A percentile compares a stretch with the other conserved stretches of the same genome.
phyloP scores from a whole-genome alignment of 768 basidiomycete genomes.

The Naematelia encephala region DNA sequence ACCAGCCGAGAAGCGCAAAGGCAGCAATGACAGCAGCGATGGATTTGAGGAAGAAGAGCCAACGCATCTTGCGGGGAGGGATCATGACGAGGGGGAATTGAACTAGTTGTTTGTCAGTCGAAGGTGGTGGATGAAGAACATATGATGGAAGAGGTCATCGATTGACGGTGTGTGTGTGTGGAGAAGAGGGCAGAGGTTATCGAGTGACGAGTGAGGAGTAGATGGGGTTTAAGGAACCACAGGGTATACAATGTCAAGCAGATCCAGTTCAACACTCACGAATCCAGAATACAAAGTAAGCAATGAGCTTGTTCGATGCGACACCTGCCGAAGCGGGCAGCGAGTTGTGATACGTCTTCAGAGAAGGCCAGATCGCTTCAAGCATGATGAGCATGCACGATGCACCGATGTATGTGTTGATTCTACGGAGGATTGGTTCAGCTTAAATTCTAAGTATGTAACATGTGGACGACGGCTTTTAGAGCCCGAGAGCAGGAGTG shows the following conservation, averaged over 20 bases:
- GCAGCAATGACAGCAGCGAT: slow-evolving; percentile 64
- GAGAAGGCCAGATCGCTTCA: slow-evolving; percentile 48
- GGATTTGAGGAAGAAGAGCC: slow-evolving; percentile 68
- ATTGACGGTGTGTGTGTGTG: not conserved
- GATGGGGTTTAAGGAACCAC: too few species aligned
- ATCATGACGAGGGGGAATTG: slow-evolving; percentile 44
- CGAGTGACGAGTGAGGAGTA: too few species aligned
- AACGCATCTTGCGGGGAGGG: slow-evolving; percentile 72
- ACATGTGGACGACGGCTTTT: too few species aligned
- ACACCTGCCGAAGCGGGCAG: slow-evolving; percentile 36
- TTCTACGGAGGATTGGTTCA: too few species aligned
- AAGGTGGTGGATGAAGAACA: too few species aligned
- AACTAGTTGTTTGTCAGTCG: slow-evolving; percentile 20
- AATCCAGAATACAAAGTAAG: slow-evolving; percentile 46
- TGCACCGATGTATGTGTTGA: slow-evolving; percentile 47
- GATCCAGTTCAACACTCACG: slow-evolving; percentile 22
- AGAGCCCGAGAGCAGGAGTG: too few species aligned
- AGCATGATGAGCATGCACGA: slow-evolving; percentile 48
- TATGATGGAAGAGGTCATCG: too few species aligned
- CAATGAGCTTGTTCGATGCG: slow-evolving; percentile 39
- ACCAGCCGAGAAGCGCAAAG: slow-evolving; percentile 75
- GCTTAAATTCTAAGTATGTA: too few species aligned
- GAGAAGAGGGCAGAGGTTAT: not conserved
- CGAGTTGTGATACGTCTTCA: slow-evolving; percentile 27
- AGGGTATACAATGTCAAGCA: too few species aligned